Percentiles rank a stretch among this genome's conserved stretches.
Evolutionary conservation across 257 asterid genomes (phyloP).

Genomic region (Dorcoceras hygrometricum): DNA sequence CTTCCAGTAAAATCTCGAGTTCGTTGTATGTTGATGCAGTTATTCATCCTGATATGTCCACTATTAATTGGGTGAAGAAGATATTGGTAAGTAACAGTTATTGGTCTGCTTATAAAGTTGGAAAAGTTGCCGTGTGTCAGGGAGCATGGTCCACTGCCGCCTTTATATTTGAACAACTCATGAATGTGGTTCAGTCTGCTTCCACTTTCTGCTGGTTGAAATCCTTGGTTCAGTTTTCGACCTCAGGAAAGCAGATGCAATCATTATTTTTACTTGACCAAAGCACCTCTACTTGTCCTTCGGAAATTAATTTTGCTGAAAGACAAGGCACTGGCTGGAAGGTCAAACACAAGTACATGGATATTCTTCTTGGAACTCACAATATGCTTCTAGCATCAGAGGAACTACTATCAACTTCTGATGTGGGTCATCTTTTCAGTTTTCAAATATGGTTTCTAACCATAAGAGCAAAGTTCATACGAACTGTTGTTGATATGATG

Average conservation of each 20-base stretch:
- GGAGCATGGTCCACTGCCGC: constrained; percentile 84
- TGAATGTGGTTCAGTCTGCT: constrained; percentile 43
- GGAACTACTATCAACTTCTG: constrained; percentile 46
- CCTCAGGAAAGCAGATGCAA: constrained; percentile 58
- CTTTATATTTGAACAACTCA: constrained; percentile 63
- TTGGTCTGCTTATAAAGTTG: constrained; percentile 74
- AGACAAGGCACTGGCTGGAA: constrained; percentile 26
- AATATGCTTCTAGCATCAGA: constrained; percentile 39
- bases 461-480: constrained; percentile 54
- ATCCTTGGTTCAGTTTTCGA: constrained; percentile 55
- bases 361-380: constrained; percentile 43
- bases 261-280: constrained; percentile 29
- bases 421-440: constrained; percentile 29
- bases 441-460: constrained; percentile 78
- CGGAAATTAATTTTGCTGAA: constrained; percentile 24
- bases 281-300: constrained; percentile 10
- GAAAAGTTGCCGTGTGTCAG: constrained; percentile 64
- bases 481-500: constrained; percentile 41
- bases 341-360: constrained; percentile 27
- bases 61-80: constrained; percentile 44
- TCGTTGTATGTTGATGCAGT: constrained; percentile 31
- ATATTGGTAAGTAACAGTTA: constrained; percentile 41
- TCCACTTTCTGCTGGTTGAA: constrained; percentile 61
- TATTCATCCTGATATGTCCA: constrained; percentile 42
- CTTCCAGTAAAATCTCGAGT: constrained; percentile 17